Percentiles rank a stretch among this genome's conserved stretches.
These are phyloP conservation scores for Trametes hirsuta DNA, from an alignment of 1,284 basidiomycete genomes.

Conservation along the genomic window DNA sequence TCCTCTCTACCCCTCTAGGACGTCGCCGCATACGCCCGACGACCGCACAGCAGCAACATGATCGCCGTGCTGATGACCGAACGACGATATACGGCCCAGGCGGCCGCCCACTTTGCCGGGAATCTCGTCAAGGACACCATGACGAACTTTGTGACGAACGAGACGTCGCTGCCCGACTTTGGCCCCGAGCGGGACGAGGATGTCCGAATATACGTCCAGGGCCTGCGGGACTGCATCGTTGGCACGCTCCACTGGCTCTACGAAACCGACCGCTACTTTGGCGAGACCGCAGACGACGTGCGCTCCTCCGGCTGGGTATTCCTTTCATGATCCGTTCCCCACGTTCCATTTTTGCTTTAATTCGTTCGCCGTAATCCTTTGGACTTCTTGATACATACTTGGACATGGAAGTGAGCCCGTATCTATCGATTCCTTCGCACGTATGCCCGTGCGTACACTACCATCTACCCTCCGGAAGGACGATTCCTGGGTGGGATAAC, in stretches of 20 bases:
- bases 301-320: constrained; percentile 68
- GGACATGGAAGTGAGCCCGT: not conserved
- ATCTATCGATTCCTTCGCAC: not conserved
- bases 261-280: constrained; percentile 61
- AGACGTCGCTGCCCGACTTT: constrained; percentile 31
- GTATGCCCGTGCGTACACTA: not conserved
- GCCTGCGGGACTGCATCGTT: constrained; percentile 53
- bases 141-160: constrained; percentile 40
- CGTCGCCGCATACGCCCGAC: constrained; percentile 50
- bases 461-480: constrained; percentile 3
- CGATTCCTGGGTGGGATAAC: not conserved
- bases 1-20: constrained; percentile 42
- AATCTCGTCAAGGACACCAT: constrained; percentile 44
- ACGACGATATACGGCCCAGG: constrained; percentile 46
- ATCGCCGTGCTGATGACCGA: constrained; percentile 47
- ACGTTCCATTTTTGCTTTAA: not conserved
- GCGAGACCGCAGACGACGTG: constrained; percentile 57
- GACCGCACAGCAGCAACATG: constrained; percentile 47
- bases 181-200: constrained; percentile 31
- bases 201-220: constrained; percentile 46
- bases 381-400: constrained; percentile 6
- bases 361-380: not conserved
- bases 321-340: constrained; percentile 26
- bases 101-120: constrained; percentile 50
- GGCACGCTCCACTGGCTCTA: constrained; percentile 63